Base-by-base conservation (phyloP, 805 yeast genomes). In the Candida namnaoensis region DNA sequence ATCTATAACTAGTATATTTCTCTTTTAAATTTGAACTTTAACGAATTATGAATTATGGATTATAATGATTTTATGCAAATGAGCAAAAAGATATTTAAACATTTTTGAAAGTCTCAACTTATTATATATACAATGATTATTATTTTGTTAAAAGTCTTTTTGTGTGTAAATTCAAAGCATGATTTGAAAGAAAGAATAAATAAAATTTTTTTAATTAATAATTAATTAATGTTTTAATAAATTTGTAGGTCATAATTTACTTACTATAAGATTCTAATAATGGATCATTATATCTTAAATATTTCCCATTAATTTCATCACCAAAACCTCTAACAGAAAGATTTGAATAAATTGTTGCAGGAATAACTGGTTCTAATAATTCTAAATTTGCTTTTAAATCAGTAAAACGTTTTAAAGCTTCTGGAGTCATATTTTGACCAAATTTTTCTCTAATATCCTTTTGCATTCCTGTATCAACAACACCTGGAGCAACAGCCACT, bases 391-490 rank as follows among this genome's bases (percentile, higher is more conserved):
- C 46, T 53, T 86, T 78, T 45, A 91, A 64, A 32, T 79, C 81
- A 6, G 69, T 64, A 61, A 91, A 91, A 46, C 80, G 68, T 40
- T 76, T 63, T 47, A 77, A 69, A 5, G 78, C 73, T 15, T 72
- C 78, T 1, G 68, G 63, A 0, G 71, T 66, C 96, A 90, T 90
- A 26, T 66, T 65, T 5, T 52, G 47, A 2, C 80, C 78, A 47
- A 75, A 77, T 36, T 61, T 69, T 14, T 76, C 82, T 51, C 98
- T 76, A 43, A 91, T 88, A 41, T 78, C 81, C 7, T 49, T 58
- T 64, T 93, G 98, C 98, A 93, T 91, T 19, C 67, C 68, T 1
- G 99, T 91, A 56, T 87, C 87, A 2, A 93, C 97, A 1, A 88
- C 95, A 5, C 99, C 98, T 0, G 98, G 98, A 0, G 96, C 96